These are phyloP conservation scores for Trichomonas vaginalis DNA, from an alignment of 208 protist species.

Conservation along the genomic window DNA sequence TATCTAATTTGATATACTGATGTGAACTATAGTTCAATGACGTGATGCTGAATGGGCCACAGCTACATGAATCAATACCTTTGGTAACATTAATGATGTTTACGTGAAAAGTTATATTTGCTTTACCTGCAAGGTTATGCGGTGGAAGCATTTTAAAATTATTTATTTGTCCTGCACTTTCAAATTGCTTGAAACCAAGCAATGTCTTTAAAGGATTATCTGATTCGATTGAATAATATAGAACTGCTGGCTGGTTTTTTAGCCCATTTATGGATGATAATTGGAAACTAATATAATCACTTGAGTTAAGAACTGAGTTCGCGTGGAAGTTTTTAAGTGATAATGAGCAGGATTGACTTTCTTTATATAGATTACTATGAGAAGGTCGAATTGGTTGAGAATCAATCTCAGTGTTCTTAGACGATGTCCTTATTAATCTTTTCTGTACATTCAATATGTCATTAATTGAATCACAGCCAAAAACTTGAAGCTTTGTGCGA, in stretches of 20 bases:
- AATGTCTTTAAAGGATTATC: neutral
- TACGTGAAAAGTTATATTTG: neutral
- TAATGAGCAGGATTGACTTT: neutral
- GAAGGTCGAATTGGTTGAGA: neutral
- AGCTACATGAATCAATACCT: neutral
- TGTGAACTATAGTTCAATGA: neutral
- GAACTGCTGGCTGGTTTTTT: neutral
- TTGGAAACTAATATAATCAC: neutral
- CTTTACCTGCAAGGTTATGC: neutral
- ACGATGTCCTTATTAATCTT: neutral
- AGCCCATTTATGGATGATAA: neutral
- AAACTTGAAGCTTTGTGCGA: no score
- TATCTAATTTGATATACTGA: neutral
- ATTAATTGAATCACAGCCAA: no score
- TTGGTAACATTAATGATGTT: neutral
- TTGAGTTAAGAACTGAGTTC: neutral
- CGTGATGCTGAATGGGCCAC: neutral
- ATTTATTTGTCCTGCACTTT: neutral
- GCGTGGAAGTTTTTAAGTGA: neutral
- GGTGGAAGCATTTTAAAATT: neutral
- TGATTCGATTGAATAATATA: neutral
- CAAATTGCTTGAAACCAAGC: neutral
- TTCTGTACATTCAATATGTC: neutral
- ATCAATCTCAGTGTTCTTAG: neutral
- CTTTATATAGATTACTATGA: neutral